Percentiles rank a stretch among this genome's conserved stretches.
phyloP scores from a whole-genome alignment of 495 filamentous ascomycete genomes.

The Delitschia confertaspora region DNA sequence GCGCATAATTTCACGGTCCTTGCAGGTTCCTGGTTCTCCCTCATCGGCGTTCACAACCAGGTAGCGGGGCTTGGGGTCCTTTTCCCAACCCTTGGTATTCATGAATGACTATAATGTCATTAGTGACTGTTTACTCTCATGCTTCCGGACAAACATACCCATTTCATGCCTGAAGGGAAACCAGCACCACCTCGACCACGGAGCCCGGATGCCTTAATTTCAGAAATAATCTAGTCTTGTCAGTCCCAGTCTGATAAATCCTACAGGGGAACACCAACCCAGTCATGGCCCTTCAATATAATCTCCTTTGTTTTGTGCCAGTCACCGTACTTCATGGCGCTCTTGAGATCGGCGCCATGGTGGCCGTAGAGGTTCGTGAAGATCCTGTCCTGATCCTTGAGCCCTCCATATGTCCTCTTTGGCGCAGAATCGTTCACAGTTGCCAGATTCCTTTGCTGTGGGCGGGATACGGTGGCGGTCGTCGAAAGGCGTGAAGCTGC shows the following conservation, averaged over 20 bases:
- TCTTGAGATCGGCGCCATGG: conserved; percentile 81
- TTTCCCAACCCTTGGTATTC: conserved; percentile 99
- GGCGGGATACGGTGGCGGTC: conserved; percentile 35
- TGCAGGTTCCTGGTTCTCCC: conserved; percentile 97
- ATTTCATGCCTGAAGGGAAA: conserved; percentile 97
- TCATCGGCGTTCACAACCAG: conserved; percentile 97
- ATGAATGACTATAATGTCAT: conserved; percentile 71
- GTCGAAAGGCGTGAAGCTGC: conserved; percentile 34
- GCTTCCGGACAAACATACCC: conserved; percentile 47
- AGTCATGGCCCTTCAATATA: conserved; percentile 89
- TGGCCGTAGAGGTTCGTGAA: conserved; percentile 97
- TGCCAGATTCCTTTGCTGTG: conserved; percentile 62
- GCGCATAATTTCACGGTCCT: conserved; percentile 99
- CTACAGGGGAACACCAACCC: conserved; percentile 49
- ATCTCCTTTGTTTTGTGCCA: conserved; percentile 99
- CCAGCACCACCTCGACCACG: conserved; percentile 95
- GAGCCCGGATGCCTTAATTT: conserved; percentile 92
- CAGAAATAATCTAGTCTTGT: conserved; percentile 66
- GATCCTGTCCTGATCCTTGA: conserved; percentile 93
- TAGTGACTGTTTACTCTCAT: neutral
- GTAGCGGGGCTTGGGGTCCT: conserved; percentile 91
- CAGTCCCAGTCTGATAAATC: too few species aligned
- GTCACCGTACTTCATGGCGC: conserved; percentile 96
- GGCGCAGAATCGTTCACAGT: conserved; percentile 78
- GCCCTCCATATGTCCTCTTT: conserved; percentile 70